Conservation (phyloP, 2,329 filamentous ascomycete genomes). For the Monilinia aucupariae region DNA sequence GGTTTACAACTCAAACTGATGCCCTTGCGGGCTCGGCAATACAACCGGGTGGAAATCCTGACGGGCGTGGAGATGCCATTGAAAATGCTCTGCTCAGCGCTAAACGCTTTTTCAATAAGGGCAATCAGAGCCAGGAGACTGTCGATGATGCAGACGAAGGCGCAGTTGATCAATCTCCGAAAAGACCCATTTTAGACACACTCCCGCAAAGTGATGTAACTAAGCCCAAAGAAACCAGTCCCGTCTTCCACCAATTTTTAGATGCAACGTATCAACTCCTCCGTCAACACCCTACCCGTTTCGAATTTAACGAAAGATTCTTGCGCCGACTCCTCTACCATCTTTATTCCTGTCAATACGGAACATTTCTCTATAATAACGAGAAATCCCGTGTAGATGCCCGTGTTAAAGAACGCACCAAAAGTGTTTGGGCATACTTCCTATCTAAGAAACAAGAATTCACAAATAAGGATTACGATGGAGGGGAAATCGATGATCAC, state of each 20-base stretch:
- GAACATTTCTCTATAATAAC: constrained; percentile 91
- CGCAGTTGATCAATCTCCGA: constrained; percentile 30
- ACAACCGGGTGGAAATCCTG: constrained; percentile 51
- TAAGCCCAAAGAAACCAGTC: constrained; percentile 83
- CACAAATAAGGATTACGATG: constrained; percentile 72
- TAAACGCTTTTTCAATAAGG: constrained; percentile 84
- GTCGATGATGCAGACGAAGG: constrained; percentile 43
- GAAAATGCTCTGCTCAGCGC: constrained; percentile 81
- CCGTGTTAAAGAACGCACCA: constrained; percentile 62
- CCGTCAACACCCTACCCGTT: constrained; percentile 77
- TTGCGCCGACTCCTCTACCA: constrained; percentile 85
- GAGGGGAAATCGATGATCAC: constrained; percentile 66
- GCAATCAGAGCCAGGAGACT: constrained; percentile 59
- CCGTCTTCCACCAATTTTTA: constrained; percentile 96
- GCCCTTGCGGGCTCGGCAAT: constrained; percentile 59
- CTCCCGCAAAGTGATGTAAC: constrained; percentile 56
- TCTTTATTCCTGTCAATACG: constrained; percentile 92
- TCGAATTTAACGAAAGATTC: constrained; percentile 96
- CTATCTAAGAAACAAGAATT: constrained; percentile 76
- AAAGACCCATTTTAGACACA: constrained; percentile 36
- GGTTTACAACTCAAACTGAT: constrained; percentile 86
- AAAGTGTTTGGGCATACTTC: constrained; percentile 96
- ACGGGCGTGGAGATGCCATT: constrained; percentile 60
- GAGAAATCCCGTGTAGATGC: constrained; percentile 79
- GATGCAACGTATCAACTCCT: constrained; percentile 90